phyloP scores from a whole-genome alignment of 208 protist genomes.

The Tritrichomonas foetus region DNA sequence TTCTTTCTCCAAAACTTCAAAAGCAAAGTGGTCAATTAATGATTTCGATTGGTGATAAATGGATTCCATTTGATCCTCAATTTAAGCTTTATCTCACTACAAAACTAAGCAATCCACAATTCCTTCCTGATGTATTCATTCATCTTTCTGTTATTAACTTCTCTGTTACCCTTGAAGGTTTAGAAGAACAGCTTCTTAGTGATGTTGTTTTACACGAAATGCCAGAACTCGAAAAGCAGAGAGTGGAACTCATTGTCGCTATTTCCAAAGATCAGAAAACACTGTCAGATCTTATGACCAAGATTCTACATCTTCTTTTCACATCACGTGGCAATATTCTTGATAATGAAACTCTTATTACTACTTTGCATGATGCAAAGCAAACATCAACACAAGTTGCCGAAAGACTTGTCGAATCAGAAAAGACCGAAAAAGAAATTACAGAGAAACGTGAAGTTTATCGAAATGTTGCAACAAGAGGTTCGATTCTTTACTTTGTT shows the following conservation, averaged over 20 bases:
- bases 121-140: conserved; percentile 69
- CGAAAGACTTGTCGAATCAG: conserved; percentile 72
- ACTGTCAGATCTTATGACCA: conserved; percentile 79
- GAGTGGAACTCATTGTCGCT: conserved; percentile 76
- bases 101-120: conserved; percentile 68
- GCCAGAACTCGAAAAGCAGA: conserved; percentile 64
- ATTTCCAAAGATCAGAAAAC: conserved; percentile 84
- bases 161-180: conserved; percentile 64
- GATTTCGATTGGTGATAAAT: conserved; percentile 65
- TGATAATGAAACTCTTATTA: conserved; percentile 85
- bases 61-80: conserved; percentile 64
- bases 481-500: conserved; percentile 82
- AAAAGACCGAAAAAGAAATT: conserved; percentile 83
- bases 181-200: conserved; percentile 67
- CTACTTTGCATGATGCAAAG: conserved; percentile 81
- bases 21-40: conserved; percentile 51
- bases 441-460: conserved; percentile 77
- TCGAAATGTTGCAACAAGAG: conserved; percentile 76
- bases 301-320: conserved; percentile 77
- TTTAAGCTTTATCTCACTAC: conserved; percentile 70
- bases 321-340: conserved; percentile 83
- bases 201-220: conserved; percentile 60
- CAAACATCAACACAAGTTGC: conserved; percentile 75
- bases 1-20: conserved; percentile 60
- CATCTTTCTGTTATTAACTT: conserved; percentile 71